Percentiles rank a stretch among this genome's conserved stretches.
Conservation (phyloP, 768 basidiomycete genomes). For the Termitomyces sp. region DNA sequence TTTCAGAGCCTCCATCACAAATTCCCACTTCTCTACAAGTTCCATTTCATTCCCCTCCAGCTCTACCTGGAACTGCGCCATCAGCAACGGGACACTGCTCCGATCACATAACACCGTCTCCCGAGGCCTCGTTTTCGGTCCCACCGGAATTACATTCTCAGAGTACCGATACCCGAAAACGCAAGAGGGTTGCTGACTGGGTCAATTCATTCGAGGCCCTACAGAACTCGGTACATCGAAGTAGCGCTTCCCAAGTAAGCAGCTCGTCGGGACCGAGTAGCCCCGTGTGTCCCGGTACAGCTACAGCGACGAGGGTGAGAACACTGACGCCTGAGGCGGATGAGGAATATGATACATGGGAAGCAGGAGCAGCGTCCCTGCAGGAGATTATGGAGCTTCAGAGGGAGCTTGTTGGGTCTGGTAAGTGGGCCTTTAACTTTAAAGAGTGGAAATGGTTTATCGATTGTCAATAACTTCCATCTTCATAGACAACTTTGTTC, state of each 20-base stretch:
- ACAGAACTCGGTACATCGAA: neutral
- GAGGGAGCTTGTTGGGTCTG: constrained; percentile 10
- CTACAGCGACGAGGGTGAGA: neutral
- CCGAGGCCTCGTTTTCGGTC: neutral
- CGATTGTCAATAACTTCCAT: neutral
- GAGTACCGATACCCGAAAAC: constrained; percentile 9
- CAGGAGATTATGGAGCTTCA: constrained; percentile 18
- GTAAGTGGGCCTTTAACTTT: neutral
- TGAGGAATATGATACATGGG: constrained; percentile 22
- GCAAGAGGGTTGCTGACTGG: constrained; percentile 13
- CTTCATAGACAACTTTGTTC: constrained; percentile 8
- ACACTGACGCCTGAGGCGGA: constrained; percentile 7
- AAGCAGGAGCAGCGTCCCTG: constrained; percentile 17
- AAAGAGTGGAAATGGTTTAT: neutral
- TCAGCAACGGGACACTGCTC: neutral
- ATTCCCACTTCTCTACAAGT: neutral
- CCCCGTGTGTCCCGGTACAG: neutral
- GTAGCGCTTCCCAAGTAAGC: neutral
- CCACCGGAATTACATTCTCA: constrained; percentile 4
- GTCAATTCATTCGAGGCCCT: constrained; percentile 1
- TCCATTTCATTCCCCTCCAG: neutral
- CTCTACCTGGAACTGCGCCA: neutral
- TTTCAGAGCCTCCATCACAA: neutral
- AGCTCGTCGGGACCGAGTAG: constrained; percentile 2
- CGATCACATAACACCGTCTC: neutral